Evolutionary conservation across 495 filamentous ascomycete species (phyloP).

Genomic region (Tuber brumale): DNA sequence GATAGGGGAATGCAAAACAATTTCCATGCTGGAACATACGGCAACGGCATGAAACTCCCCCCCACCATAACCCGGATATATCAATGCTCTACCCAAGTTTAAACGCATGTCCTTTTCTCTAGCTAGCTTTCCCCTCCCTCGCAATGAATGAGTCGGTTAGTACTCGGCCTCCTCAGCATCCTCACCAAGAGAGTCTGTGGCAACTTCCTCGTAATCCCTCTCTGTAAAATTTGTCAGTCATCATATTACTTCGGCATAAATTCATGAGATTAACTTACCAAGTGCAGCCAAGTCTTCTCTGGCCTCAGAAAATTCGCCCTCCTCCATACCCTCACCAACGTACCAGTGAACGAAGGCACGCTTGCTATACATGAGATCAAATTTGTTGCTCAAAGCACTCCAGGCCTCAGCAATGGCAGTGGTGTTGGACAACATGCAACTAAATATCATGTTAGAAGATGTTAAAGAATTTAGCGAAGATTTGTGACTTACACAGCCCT

Average conservation of each 20-base stretch:
- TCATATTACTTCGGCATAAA: background rate
- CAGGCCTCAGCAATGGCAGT: slow-evolving; percentile 88
- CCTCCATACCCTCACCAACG: slow-evolving; percentile 93
- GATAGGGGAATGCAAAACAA: background rate
- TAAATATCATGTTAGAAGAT: slow-evolving; percentile 7
- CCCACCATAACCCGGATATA: slow-evolving; percentile 30
- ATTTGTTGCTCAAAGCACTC: slow-evolving; percentile 83
- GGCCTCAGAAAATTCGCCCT: slow-evolving; percentile 87
- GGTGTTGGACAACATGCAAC: slow-evolving; percentile 83
- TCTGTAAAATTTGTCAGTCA: slow-evolving; percentile 48
- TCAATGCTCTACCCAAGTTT: slow-evolving; percentile 38
- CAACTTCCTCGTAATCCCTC: slow-evolving; percentile 99
- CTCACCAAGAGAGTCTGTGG: slow-evolving; percentile 85
- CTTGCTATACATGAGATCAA: slow-evolving; percentile 96
- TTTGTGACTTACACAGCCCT: slow-evolving; percentile 56
- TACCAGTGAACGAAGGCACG: slow-evolving; percentile 95
- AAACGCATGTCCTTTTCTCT: slow-evolving; percentile 28
- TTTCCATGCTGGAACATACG: slow-evolving; percentile 17
- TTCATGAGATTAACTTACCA: slow-evolving; percentile 29
- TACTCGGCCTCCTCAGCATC: slow-evolving; percentile 91
- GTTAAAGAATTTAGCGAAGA: background rate
- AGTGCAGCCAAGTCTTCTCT: slow-evolving; percentile 83
- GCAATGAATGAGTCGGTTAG: slow-evolving; percentile 49
- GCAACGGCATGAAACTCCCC: slow-evolving; percentile 24
- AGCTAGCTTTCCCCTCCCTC: slow-evolving; percentile 22